A percentile compares a stretch with the other conserved stretches of the same genome.
phyloP scores from a whole-genome alignment of 2,329 filamentous ascomycete genomes.

The Penicillium sp. region DNA sequence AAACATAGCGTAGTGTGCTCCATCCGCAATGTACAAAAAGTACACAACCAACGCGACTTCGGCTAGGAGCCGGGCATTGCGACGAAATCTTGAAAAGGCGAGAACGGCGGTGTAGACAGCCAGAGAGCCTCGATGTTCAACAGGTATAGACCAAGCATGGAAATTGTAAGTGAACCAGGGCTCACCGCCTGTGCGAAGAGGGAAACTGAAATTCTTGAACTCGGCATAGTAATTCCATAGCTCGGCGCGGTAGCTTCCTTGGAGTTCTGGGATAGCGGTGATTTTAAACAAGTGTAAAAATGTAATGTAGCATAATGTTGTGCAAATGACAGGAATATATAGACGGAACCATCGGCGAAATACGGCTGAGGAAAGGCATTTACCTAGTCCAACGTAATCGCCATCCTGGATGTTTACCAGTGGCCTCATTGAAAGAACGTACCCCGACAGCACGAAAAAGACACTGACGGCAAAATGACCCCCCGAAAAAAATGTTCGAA shows the following conservation, averaged over 20 bases:
- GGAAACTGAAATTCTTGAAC: conserved; percentile 67
- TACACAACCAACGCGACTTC: conserved; percentile 58
- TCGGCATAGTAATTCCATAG: conserved; percentile 54
- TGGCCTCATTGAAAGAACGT: conserved; percentile 51
- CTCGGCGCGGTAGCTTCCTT: conserved; percentile 49
- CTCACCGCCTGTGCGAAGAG: conserved; percentile 58
- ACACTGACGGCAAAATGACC: conserved; percentile 59
- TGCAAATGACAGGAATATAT: conserved; percentile 53
- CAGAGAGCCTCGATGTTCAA: conserved; percentile 64
- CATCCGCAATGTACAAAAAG: conserved; percentile 67
- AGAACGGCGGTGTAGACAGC: conserved; percentile 58
- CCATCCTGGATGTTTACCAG: conserved; percentile 44
- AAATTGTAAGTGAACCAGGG: conserved; percentile 59
- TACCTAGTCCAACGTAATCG: conserved; percentile 39
- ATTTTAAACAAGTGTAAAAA: conserved; percentile 55
- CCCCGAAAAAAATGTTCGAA: conserved; percentile 61
- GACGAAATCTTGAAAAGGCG: conserved; percentile 57
- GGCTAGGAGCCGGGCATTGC: conserved; percentile 55
- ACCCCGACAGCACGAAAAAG: conserved; percentile 55
- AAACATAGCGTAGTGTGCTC: conserved; percentile 62
- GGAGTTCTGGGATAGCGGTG: conserved; percentile 41
- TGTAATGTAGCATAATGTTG: conserved; percentile 55
- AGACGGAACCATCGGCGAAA: conserved; percentile 54
- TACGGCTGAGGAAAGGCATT: conserved; percentile 49
- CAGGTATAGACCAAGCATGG: conserved; percentile 63